These are phyloP conservation scores for Quercus cerris DNA, from an alignment of 306 rosid genomes.

Conservation along the genomic window DNA sequence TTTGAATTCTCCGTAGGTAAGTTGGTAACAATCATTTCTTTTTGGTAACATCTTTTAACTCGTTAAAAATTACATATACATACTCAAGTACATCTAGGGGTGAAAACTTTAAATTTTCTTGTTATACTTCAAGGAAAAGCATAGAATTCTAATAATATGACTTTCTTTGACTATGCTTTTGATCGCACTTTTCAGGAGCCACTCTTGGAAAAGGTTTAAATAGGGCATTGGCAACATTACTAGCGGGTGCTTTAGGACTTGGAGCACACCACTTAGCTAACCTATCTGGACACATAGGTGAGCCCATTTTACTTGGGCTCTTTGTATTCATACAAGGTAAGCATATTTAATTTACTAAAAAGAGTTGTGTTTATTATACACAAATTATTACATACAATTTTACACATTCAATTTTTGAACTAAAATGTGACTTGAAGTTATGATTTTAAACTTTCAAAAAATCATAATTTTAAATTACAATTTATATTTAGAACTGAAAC, in stretches of 20 bases:
- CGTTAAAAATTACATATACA: too few species aligned
- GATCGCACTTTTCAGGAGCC: slow-evolving; percentile 55
- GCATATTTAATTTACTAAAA: background rate
- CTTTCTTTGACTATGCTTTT: background rate
- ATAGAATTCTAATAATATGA: background rate
- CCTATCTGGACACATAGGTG: slow-evolving; percentile 64
- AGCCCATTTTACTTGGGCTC: slow-evolving; percentile 68
- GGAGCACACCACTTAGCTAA: slow-evolving; percentile 81
- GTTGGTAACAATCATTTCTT: background rate
- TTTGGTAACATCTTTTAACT: too few species aligned
- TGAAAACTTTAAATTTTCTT: background rate
- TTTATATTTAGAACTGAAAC: too few species aligned
- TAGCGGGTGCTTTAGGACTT: slow-evolving; percentile 78
- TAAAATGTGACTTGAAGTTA: too few species aligned
- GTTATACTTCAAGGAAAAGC: background rate
- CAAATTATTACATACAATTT: too few species aligned
- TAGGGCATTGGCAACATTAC: slow-evolving; percentile 75
- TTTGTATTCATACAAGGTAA: slow-evolving; percentile 75
- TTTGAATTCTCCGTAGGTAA: slow-evolving; percentile 83
- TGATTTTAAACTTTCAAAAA: too few species aligned
- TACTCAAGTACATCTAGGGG: background rate
- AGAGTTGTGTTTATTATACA: too few species aligned
- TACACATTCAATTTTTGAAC: too few species aligned
- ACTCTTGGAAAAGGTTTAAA: slow-evolving; percentile 84
- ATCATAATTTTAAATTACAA: too few species aligned